These are phyloP conservation scores for Lanmaoa rubissima DNA, from an alignment of 768 basidiomycete species.

Conservation along the genomic window DNA sequence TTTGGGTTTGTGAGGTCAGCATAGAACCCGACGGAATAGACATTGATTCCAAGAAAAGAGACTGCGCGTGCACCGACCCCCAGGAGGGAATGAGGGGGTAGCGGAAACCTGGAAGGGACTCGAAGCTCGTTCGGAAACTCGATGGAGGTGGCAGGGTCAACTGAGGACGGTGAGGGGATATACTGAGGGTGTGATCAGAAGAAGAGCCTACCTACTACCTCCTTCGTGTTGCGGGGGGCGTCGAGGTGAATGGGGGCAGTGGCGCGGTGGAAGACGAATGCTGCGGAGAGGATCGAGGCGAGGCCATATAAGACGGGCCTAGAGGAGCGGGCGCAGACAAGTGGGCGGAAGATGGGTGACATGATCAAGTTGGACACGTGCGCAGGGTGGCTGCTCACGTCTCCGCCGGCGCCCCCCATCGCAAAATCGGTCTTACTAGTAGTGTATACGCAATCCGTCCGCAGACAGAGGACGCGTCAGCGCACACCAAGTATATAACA, in stretches of 20 bases:
- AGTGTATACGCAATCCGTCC: constrained; percentile 15
- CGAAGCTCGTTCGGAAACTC: constrained; percentile 65
- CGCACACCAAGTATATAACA: constrained; percentile 13
- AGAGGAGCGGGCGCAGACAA: constrained; percentile 2
- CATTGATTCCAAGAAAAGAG: constrained; percentile 83
- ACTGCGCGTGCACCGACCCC: constrained; percentile 88
- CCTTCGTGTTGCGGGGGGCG: constrained; percentile 26
- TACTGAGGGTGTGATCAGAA: not conserved
- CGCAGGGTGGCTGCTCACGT: not conserved
- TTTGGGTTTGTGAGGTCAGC: constrained; percentile 71
- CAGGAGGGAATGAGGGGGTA: constrained; percentile 66
- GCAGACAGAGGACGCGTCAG: constrained; percentile 30
- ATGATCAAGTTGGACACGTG: constrained; percentile 19
- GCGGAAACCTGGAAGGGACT: constrained; percentile 60
- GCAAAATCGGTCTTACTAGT: too few species aligned
- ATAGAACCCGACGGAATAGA: constrained; percentile 90
- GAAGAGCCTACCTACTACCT: constrained; percentile 21
- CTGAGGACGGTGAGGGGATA: constrained; percentile 33
- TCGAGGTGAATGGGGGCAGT: constrained; percentile 44
- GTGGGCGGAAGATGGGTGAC: constrained; percentile 5
- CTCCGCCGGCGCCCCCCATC: too few species aligned
- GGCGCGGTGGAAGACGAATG: constrained; percentile 27
- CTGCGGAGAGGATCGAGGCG: constrained; percentile 31
- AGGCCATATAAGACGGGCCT: constrained; percentile 34
- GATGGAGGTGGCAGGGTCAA: constrained; percentile 73